Evolutionary conservation across 2,329 filamentous ascomycete species (phyloP).

Genomic region (Fusarium concolor): DNA sequence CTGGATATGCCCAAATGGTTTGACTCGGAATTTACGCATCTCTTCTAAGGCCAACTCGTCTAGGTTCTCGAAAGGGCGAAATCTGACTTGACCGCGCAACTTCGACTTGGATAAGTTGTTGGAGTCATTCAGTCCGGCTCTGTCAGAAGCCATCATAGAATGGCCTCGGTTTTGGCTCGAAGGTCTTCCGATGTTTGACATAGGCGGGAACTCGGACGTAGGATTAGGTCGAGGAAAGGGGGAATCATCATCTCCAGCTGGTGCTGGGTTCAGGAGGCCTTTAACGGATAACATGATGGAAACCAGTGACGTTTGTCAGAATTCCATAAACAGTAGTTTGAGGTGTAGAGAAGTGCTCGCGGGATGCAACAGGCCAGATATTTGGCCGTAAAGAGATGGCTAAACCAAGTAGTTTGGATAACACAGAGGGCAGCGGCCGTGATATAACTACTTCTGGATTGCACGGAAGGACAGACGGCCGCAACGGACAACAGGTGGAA

Average conservation of each 20-base stretch:
- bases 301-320: constrained; percentile 32
- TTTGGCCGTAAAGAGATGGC: constrained; percentile 31
- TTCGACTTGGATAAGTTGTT: constrained; percentile 63
- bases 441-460: constrained; percentile 44
- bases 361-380: constrained; percentile 24
- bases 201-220: constrained; percentile 33
- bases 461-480: constrained; percentile 43
- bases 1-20: constrained; percentile 71
- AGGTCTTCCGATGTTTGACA: constrained; percentile 19
- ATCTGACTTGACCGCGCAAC: constrained; percentile 76
- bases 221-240: constrained; percentile 55
- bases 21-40: constrained; percentile 73
- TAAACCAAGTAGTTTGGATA: constrained; percentile 39
- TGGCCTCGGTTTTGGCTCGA: constrained; percentile 14
- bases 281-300: constrained; percentile 71
- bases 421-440: constrained; percentile 45
- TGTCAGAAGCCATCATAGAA: constrained; percentile 24
- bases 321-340: background rate
- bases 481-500: constrained; percentile 39
- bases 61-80: constrained; percentile 76
- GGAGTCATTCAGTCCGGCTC: constrained; percentile 61
- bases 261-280: constrained; percentile 73
- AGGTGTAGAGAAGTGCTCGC: constrained; percentile 10
- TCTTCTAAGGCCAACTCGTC: constrained; percentile 67
- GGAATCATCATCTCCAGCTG: constrained; percentile 55